Conservation (phyloP, 2,329 filamentous ascomycete species). For the Scopulariopsis brevicaulis region DNA sequence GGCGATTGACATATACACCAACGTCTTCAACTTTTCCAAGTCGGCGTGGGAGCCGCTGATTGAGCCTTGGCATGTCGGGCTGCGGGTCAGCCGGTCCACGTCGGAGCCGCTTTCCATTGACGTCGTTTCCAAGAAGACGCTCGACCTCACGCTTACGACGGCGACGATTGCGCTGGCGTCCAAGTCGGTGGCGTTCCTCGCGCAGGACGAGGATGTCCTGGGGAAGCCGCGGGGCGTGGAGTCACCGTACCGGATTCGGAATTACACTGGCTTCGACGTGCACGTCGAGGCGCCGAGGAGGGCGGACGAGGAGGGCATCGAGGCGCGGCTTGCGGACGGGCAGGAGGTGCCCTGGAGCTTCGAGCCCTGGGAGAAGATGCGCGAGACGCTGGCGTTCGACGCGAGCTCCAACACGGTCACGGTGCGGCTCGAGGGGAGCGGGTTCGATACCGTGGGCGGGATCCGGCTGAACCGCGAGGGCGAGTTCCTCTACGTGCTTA, state of each 20-base stretch:
- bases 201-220: constrained; percentile 70
- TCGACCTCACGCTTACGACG: constrained; percentile 87
- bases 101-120: constrained; percentile 66
- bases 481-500: constrained; percentile 78
- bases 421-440: constrained; percentile 80
- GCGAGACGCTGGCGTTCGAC: constrained; percentile 82
- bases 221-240: constrained; percentile 88
- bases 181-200: constrained; percentile 86
- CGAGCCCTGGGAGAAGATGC: constrained; percentile 91
- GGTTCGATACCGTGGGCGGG: constrained; percentile 81
- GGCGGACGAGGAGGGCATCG: constrained; percentile 34
- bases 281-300: constrained; percentile 33
- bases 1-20: constrained; percentile 86
- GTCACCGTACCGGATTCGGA: constrained; percentile 85
- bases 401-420: constrained; percentile 69
- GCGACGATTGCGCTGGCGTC: constrained; percentile 87
- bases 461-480: constrained; percentile 91
- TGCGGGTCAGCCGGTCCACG: constrained; percentile 65
- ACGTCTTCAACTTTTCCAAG: constrained; percentile 98
- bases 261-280: constrained; percentile 90
- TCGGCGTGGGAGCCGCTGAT: constrained; percentile 95
- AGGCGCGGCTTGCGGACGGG: constrained; percentile 72
- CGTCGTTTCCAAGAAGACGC: constrained; percentile 74
- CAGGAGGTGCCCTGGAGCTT: constrained; percentile 93
- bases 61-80: constrained; percentile 91